These are phyloP conservation scores for Takakia lepidozioides DNA, from an alignment of 225 moss, liverwort and hornwort genomes.

Conservation along the genomic window DNA sequence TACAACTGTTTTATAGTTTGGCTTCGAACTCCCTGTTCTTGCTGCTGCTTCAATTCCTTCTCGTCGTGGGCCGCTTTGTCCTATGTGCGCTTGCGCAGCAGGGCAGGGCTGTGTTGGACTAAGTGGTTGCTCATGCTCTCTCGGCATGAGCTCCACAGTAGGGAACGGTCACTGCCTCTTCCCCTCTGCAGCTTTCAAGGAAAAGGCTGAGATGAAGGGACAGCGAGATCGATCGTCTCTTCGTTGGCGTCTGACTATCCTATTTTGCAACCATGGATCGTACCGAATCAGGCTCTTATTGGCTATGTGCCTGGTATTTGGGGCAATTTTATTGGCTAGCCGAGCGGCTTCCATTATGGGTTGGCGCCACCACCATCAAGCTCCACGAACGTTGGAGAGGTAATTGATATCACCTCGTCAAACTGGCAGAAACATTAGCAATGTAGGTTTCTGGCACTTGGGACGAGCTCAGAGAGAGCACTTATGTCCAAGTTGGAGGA, in stretches of 20 bases:
- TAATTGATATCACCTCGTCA: no score
- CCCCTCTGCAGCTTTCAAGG: conserved; percentile 9
- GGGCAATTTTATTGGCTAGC: conserved; percentile 14
- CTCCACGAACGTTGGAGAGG: conserved; percentile 7
- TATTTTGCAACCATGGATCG: conserved; percentile 11
- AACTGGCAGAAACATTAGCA: no score
- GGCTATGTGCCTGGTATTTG: conserved; percentile 15
- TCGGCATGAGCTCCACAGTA: no score
- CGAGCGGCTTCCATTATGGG: conserved; percentile 36
- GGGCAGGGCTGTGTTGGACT: no score
- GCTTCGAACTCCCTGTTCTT: no score
- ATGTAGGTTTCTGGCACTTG: not conserved
- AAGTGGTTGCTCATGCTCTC: no score
- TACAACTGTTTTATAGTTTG: no score
- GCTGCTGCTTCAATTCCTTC: no score
- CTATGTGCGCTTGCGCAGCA: no score
- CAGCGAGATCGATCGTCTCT: conserved; percentile 36
- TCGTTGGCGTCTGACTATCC: conserved; percentile 31
- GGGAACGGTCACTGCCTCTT: no score
- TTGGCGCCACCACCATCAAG: conserved; percentile 22
- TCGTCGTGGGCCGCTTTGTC: no score
- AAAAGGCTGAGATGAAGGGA: conserved; percentile 46
- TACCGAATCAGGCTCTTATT: conserved; percentile 26
- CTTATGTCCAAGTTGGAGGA: not conserved
- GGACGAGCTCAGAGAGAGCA: not conserved